These are phyloP conservation scores for Clonostachys chloroleuca DNA, from an alignment of 2,329 filamentous ascomycete species.

Conservation along the genomic window DNA sequence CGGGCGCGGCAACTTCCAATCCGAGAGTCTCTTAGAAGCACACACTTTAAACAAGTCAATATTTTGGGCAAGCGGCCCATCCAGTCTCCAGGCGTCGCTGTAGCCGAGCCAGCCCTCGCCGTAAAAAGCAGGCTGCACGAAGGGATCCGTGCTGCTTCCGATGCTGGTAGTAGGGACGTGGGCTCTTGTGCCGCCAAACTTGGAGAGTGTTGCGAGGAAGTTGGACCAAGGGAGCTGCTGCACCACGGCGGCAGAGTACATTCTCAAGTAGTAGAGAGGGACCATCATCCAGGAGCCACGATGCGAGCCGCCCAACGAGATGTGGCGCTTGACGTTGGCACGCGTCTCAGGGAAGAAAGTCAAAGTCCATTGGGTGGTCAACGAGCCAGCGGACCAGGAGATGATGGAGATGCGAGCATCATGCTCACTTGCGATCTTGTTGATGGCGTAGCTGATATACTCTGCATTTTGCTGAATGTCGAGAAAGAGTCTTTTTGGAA, in stretches of 20 bases:
- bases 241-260: constrained; percentile 1
- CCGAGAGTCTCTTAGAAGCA: background rate
- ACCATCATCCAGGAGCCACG: constrained; percentile 1
- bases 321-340: constrained; percentile 2
- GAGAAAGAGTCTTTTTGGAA: constrained; percentile 1
- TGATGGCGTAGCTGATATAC: constrained; percentile 1
- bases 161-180: constrained; percentile 1
- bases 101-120: background rate
- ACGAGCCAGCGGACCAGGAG: constrained; percentile 2
- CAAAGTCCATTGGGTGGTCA: constrained; percentile 2
- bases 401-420: constrained; percentile 1
- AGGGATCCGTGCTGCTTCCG: constrained; percentile 2
- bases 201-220: background rate
- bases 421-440: background rate
- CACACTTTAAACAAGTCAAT: constrained; percentile 2
- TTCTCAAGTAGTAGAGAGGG: constrained; percentile 1
- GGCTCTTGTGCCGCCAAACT: background rate
- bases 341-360: constrained; percentile 3
- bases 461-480: constrained; percentile 1
- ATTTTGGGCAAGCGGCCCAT: background rate
- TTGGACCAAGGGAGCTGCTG: constrained; percentile 3
- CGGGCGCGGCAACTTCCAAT: background rate
- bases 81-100: constrained; percentile 1
- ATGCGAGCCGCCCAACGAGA: background rate
- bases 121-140: constrained; percentile 1